Evolutionary conservation across 805 yeast genomes (phyloP).

Genomic region (Pachysolen tannophilus): DNA sequence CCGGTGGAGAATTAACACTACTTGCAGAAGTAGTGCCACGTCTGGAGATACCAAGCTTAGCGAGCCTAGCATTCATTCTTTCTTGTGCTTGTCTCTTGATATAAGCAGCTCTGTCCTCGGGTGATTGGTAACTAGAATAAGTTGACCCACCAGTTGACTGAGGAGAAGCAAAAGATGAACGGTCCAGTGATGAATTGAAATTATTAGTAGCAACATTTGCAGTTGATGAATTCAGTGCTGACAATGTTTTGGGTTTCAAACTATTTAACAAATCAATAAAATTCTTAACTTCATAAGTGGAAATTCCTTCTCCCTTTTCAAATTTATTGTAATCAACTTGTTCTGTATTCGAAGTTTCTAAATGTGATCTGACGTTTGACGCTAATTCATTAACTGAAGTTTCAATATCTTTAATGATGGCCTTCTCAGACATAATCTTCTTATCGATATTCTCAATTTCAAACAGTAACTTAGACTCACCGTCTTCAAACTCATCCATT

Average conservation of each 20-base stretch:
- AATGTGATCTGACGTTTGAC: constrained; percentile 26
- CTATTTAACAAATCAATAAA: constrained; percentile 51
- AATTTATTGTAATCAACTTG: constrained; percentile 57
- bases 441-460: constrained; percentile 42
- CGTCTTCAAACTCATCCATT: constrained; percentile 39
- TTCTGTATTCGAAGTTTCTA: constrained; percentile 21
- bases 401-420: constrained; percentile 64
- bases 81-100: constrained; percentile 76
- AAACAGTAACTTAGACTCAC: constrained; percentile 45
- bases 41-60: constrained; percentile 64
- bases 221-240: not conserved
- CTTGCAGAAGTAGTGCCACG: constrained; percentile 13
- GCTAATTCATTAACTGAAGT: constrained; percentile 56
- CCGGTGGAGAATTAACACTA: constrained; percentile 6
- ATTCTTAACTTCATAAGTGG: constrained; percentile 47
- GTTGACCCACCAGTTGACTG: constrained; percentile 11
- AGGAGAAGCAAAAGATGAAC: constrained; percentile 3
- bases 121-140: not conserved
- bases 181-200: too few relatives aligned
- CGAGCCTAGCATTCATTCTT: constrained; percentile 79
- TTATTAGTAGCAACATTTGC: too few relatives aligned
- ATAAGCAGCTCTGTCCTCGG: constrained; percentile 69
- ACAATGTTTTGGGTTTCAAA: constrained; percentile 16
- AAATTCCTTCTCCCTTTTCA: constrained; percentile 77
- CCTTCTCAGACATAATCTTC: constrained; percentile 49